A percentile compares a stretch with the other conserved stretches of the same genome.
These are phyloP conservation scores for Fusarium sp. DNA, from an alignment of 2,329 filamentous ascomycete species.

Conservation along the genomic window DNA sequence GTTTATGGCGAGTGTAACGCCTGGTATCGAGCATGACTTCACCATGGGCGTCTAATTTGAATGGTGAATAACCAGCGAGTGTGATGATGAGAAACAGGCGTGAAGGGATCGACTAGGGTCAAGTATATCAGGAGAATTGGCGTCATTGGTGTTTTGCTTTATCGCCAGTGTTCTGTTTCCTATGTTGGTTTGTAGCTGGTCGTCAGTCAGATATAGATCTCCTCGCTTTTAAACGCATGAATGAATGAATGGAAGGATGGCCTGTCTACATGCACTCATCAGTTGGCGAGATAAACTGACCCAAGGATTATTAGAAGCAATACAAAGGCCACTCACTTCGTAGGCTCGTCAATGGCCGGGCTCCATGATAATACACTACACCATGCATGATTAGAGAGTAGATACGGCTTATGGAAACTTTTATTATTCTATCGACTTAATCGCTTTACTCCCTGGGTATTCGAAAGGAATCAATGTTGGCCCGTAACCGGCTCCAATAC, in stretches of 20 bases:
- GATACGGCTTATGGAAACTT: too few species aligned
- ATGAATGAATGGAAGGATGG: constrained; percentile 7
- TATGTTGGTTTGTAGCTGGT: not conserved
- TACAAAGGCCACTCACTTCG: too few species aligned
- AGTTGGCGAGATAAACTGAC: too few species aligned
- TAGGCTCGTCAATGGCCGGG: too few species aligned
- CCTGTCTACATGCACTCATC: not conserved
- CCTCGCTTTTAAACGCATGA: constrained; percentile 18
- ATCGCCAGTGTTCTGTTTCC: not conserved
- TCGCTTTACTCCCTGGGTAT: too few species aligned
- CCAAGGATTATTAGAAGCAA: too few species aligned
- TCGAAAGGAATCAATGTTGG: too few species aligned
- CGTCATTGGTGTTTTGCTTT: constrained; percentile 36
- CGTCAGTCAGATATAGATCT: constrained; percentile 22
- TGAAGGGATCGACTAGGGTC: constrained; percentile 7
- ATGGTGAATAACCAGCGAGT: not conserved
- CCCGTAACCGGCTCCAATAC: constrained; percentile 19
- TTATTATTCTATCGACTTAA: too few species aligned
- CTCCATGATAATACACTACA: too few species aligned
- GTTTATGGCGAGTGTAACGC: constrained; percentile 90
- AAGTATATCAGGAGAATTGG: constrained; percentile 27
- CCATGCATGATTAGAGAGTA: too few species aligned
- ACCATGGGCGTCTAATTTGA: constrained; percentile 40
- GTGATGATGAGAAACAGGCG: not conserved
- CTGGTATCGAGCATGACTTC: constrained; percentile 69